Percentiles rank a stretch among this genome's conserved stretches.
These are phyloP conservation scores for Potentilla sterilis DNA, from an alignment of 306 rosid species.

Conservation along the genomic window DNA sequence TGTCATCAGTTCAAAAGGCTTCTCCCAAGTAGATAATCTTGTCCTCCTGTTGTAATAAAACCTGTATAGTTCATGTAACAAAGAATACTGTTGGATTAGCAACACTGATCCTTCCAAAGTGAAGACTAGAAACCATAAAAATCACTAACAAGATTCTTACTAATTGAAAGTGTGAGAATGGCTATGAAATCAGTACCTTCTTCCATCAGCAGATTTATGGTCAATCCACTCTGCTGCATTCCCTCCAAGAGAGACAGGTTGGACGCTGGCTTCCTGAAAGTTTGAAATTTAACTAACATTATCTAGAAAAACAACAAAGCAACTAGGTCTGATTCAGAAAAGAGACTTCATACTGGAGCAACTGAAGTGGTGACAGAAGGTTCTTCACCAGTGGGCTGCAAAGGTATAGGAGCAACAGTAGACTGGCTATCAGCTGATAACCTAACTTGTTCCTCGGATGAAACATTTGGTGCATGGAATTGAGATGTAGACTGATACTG, in stretches of 20 bases:
- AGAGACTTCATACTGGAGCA: constrained; percentile 46
- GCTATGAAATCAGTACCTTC: constrained; percentile 52
- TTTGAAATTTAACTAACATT: constrained; percentile 9
- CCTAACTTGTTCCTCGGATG: constrained; percentile 42
- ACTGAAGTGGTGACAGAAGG: constrained; percentile 40
- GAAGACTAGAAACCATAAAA: constrained; percentile 11
- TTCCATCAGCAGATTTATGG: constrained; percentile 80
- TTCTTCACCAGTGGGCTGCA: constrained; percentile 48
- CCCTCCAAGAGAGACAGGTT: constrained; percentile 33
- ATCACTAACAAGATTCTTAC: constrained; percentile 1
- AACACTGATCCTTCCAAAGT: background rate
- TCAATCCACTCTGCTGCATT: constrained; percentile 78
- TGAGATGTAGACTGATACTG: constrained; percentile 41
- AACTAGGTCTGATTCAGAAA: background rate
- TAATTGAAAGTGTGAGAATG: background rate
- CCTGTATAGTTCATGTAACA: constrained; percentile 39
- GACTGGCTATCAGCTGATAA: constrained; percentile 38
- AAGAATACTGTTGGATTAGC: background rate
- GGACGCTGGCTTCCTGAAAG: constrained; percentile 49
- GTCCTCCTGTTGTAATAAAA: constrained; percentile 83
- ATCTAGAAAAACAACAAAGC: constrained; percentile 2
- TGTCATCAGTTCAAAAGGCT: constrained; percentile 88
- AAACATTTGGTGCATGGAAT: constrained; percentile 33
- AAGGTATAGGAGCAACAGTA: constrained; percentile 39
- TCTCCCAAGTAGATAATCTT: constrained; percentile 85